These are phyloP conservation scores for Talaromyces wortmannii DNA, from an alignment of 495 filamentous ascomycete species.

Conservation along the genomic window DNA sequence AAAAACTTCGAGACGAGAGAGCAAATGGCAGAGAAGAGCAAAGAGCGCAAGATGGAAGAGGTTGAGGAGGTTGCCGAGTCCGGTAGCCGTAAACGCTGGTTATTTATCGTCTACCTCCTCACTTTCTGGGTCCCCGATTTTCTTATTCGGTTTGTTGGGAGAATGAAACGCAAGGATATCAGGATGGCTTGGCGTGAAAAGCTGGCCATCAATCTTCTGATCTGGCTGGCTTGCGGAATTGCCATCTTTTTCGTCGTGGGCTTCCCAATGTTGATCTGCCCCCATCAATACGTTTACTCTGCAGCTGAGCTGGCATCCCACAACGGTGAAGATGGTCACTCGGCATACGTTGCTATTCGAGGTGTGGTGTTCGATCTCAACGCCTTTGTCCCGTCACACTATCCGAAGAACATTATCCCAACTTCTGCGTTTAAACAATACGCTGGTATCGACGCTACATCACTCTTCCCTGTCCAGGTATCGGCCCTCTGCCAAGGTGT, in stretches of 20 bases:
- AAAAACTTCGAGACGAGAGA: constrained; percentile 88
- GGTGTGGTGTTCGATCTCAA: constrained; percentile 84
- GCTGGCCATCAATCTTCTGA: constrained; percentile 95
- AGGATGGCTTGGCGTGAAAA: constrained; percentile 94
- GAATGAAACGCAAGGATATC: constrained; percentile 92
- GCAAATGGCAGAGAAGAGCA: constrained; percentile 92
- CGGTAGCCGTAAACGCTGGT: constrained; percentile 84
- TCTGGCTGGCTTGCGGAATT: constrained; percentile 79
- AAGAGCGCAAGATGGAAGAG: constrained; percentile 83
- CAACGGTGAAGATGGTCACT: constrained; percentile 61
- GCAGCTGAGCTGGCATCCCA: constrained; percentile 64
- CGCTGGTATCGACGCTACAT: constrained; percentile 77
- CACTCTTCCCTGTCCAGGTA: constrained; percentile 90
- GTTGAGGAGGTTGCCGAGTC: constrained; percentile 77
- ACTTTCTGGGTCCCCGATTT: constrained; percentile 89
- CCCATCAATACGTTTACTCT: constrained; percentile 82
- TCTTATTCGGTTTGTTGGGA: constrained; percentile 65
- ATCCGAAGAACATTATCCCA: constrained; percentile 64
- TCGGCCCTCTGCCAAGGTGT: constrained; percentile 82
- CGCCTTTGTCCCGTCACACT: constrained; percentile 68
- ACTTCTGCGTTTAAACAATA: constrained; percentile 65
- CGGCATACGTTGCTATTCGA: constrained; percentile 72
- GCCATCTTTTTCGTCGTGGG: constrained; percentile 83
- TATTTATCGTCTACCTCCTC: constrained; percentile 76
- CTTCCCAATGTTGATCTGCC: constrained; percentile 86